Percentiles rank a stretch among this genome's conserved stretches.
Conservation (phyloP, 257 asterid species). For the Solanum appendiculatum region DNA sequence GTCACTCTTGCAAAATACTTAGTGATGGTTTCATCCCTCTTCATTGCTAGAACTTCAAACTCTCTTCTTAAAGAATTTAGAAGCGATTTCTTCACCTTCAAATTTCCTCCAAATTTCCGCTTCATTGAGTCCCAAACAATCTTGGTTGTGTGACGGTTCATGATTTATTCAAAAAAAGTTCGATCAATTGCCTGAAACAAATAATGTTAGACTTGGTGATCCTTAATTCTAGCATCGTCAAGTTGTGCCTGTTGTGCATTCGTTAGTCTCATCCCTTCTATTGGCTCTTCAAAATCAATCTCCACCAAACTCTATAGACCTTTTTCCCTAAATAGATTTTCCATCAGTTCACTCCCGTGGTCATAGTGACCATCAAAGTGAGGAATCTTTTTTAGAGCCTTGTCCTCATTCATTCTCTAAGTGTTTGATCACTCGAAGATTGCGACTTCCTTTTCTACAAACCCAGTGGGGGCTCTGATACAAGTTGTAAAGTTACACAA, state of each 20-base stretch:
- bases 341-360: neutral
- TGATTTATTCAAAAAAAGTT: neutral
- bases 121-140: neutral
- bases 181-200: neutral
- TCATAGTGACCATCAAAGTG: neutral
- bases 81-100: neutral
- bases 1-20: neutral
- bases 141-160: neutral
- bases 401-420: too few relatives aligned
- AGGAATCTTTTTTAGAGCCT: too few relatives aligned
- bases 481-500: neutral
- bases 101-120: too few relatives aligned
- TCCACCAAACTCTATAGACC: neutral
- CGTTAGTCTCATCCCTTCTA: neutral
- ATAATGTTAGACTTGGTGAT: neutral
- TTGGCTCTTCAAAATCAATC: neutral
- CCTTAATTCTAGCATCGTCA: neutral
- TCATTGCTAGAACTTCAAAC: neutral
- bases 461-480: too few relatives aligned
- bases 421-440: neutral
- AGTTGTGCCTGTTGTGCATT: too few relatives aligned
- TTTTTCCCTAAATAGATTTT: neutral
- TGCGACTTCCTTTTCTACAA: neutral
- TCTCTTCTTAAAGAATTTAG: neutral
- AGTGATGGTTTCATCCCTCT: neutral